Base-by-base conservation (phyloP, 805 yeast genomes). In the Yamadazyma philogaea region DNA sequence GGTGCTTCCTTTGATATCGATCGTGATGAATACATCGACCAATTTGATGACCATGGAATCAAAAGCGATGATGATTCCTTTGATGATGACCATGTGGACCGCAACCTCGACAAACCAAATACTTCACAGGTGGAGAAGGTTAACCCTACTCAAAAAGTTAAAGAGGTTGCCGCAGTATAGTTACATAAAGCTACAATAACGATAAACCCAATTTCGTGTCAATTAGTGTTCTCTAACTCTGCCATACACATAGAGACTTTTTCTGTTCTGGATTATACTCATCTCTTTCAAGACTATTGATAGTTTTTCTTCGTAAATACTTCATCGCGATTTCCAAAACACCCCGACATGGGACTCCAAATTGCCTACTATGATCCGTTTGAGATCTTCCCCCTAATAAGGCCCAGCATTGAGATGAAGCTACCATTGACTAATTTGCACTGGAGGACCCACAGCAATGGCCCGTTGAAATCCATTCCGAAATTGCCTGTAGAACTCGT, bases 331-430 rank as follows among this genome's bases (percentile, higher is more conserved):
- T n/a, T 24, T 24, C 28, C 14, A 28, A 14, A 30, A 19, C n/a
- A 22, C 28, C 12, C 18, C 17, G 30, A 10, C 15, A 37, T 37
- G 41, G 32, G 32, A 15, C 27, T 37, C 6, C 39, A 42, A 26
- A 26, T 42, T 7, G 37, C 42, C 7, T 85, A 77, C 58, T 84
- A 81, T 55, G 95, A 87, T 50, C 96, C 96, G 1, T 84, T 82
- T 54, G 72, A 75, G 20, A 74, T 82, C 1, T 78, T 70, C 51
- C 69, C 75, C 2, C 55, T 62, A 32, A 56, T 84, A 14, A 53
- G 67, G 45, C 53, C 60, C 2, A 75, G 71, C 7, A 57, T 86
- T 14, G 61, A 59, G 16, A 40, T 70, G 10, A 70, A 72, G 39
- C 65, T 82, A 2, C 82, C 81, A 2, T 65, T 87, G 21, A 74